Evolutionary conservation across 768 basidiomycete species (phyloP), one percentile per base, ranked within the genome.

Genomic region (Termitomyces eurrhizus): DNA sequence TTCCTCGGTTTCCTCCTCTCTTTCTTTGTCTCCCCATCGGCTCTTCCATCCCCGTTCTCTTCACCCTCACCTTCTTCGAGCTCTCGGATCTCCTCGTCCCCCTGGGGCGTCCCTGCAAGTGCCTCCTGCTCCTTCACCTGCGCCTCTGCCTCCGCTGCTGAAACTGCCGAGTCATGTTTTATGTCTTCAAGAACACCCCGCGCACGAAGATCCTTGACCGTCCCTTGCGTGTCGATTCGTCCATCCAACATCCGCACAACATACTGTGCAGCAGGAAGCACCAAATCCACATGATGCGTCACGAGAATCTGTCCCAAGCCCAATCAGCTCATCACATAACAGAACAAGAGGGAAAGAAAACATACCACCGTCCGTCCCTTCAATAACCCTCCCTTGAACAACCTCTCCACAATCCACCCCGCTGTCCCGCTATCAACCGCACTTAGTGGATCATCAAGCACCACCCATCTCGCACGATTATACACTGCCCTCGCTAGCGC

Each of bases 401-500:
- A 81, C 51, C 79, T 78, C 37, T 89, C 86, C 41, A 61, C 60
- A 36, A 61, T 61, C 54, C 55, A 56, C n/a, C 55, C 49, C 5
- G 60, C 60, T 13, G 60, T 61, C 55, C 60, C 60, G 75, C 87
- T 48, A 77, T 89, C 90, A 51, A 93, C 90, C 3, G 91, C 91
- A 63, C 90, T 91, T 39, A 93, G 72, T 4, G 90, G 89, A 66
- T 93, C 92, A 65, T 93, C 90, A 46, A 93, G 71, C n/a, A 93
- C 75, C 0, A 92, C 84, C 62, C 82, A 87, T 70, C 80, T 82
- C 29, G 85, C 86, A 16, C 80, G 75, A 29, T 88, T 86, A 70
- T 93, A 94, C 0, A 92, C 86, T 0, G 92, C 92, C 14, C 92
- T 83, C 12, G 92, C 92, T 11, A 94, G 80, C 0, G 91, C 91